Percentiles rank a stretch among this genome's conserved stretches.
phyloP scores from a whole-genome alignment of 352 stramenopile species.

The Phytopythium chamaehyphon region DNA sequence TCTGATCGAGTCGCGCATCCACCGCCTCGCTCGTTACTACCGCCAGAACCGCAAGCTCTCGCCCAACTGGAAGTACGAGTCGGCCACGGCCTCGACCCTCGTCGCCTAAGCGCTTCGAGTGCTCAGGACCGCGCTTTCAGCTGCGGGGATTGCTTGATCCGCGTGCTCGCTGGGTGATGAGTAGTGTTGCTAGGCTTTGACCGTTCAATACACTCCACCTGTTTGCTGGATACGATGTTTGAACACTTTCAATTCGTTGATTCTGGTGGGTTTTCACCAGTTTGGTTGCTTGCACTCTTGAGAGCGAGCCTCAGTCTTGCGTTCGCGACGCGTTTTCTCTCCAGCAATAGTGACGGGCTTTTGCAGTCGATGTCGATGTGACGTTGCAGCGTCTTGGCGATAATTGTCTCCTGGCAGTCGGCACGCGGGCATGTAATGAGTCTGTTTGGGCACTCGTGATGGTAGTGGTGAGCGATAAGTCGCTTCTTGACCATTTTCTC shows the following conservation, averaged over 20 bases:
- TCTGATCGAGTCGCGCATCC: constrained; percentile 99
- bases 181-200: neutral
- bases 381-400: constrained; percentile 26
- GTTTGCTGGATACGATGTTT: constrained; percentile 44
- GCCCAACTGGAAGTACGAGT: constrained; percentile 99
- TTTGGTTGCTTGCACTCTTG: neutral
- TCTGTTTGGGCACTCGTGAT: constrained; percentile 38
- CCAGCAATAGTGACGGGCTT: constrained; percentile 17
- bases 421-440: constrained; percentile 38
- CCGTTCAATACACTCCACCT: constrained; percentile 24
- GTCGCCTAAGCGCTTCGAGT: constrained; percentile 92
- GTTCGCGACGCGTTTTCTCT: constrained; percentile 30
- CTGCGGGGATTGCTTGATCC: constrained; percentile 4
- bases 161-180: constrained; percentile 1
- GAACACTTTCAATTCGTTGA: too few species aligned
- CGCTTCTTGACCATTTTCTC: constrained; percentile 25
- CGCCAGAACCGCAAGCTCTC: constrained; percentile 98
- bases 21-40: constrained; percentile 99
- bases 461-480: constrained; percentile 32
- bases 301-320: constrained; percentile 13
- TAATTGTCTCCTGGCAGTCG: constrained; percentile 51
- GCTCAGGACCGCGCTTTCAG: constrained; percentile 3
- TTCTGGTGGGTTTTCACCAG: neutral
- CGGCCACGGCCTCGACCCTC: constrained; percentile 96
- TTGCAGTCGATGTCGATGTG: constrained; percentile 42